These are phyloP conservation scores for Candida ficus DNA, from an alignment of 805 yeast genomes.

Conservation along the genomic window DNA sequence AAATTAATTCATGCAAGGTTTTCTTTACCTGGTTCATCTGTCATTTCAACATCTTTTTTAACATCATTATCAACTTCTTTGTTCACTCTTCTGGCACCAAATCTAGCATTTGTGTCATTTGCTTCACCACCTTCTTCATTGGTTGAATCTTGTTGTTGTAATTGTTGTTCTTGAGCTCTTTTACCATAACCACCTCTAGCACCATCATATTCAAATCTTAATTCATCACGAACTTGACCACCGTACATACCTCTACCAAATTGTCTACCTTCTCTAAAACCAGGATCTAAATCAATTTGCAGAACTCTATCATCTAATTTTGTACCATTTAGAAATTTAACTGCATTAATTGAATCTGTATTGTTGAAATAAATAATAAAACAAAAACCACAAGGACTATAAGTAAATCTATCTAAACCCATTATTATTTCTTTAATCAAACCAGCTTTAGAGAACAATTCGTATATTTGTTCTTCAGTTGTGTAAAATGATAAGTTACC, in stretches of 20 bases:
- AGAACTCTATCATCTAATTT: conserved; percentile 77
- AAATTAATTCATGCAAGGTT: not conserved
- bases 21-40: not conserved
- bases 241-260: conserved; percentile 92
- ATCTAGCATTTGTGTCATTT: conserved; percentile 22
- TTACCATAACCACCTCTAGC: conserved; percentile 41
- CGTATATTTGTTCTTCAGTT: conserved; percentile 91
- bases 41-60: conserved; percentile 2
- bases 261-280: conserved; percentile 92
- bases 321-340: conserved; percentile 77
- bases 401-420: conserved; percentile 89
- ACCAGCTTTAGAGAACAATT: conserved; percentile 74
- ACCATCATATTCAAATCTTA: conserved; percentile 44
- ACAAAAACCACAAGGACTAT: conserved; percentile 96
- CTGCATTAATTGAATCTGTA: conserved; percentile 72
- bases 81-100: conserved; percentile 28
- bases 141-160: conserved; percentile 11
- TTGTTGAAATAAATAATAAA: conserved; percentile 74
- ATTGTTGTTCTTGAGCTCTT: conserved; percentile 5
- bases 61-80: conserved; percentile 6
- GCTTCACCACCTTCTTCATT: conserved; percentile 10
- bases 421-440: conserved; percentile 73
- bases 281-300: conserved; percentile 91
- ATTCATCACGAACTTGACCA: conserved; percentile 82
- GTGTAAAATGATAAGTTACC: conserved; percentile 89